phyloP scores from a whole-genome alignment of 257 asterid species.

The Dorcoceras hygrometricum region DNA sequence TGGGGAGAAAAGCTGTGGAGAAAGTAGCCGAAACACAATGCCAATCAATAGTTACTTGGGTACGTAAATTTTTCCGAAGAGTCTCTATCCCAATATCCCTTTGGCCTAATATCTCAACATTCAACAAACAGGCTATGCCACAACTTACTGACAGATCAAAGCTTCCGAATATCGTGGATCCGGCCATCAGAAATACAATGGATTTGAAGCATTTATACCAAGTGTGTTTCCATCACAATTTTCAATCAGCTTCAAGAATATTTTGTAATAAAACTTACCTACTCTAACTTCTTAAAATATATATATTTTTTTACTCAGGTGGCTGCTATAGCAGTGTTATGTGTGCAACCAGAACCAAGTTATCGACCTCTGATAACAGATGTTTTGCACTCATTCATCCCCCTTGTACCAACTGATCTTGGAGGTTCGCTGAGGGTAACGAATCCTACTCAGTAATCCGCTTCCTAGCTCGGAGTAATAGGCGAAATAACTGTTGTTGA shows the following conservation, averaged over 20 bases:
- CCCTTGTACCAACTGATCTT: conserved; percentile 86
- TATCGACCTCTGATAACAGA: conserved; percentile 91
- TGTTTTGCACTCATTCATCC: conserved; percentile 91
- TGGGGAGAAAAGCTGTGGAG: conserved; percentile 66
- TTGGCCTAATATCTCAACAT: neutral
- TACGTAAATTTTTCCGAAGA: conserved; percentile 21
- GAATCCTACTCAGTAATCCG: conserved; percentile 35
- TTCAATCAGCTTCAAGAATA: neutral
- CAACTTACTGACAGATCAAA: conserved; percentile 88
- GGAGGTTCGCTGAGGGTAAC: conserved; percentile 76
- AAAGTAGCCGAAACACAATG: conserved; percentile 44
- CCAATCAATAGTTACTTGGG: conserved; percentile 79
- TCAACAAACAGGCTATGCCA: conserved; percentile 81
- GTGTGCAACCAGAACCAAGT: conserved; percentile 96
- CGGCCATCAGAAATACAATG: conserved; percentile 70
- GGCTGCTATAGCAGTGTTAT: conserved; percentile 94
- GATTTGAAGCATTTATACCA: conserved; percentile 92
- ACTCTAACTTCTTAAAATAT: neutral
- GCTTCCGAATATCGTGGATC: conserved; percentile 84
- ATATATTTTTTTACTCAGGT: conserved; percentile 48
- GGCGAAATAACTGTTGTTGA: conserved; percentile 4
- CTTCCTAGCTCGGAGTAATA: conserved; percentile 26
- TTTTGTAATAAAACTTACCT: neutral
- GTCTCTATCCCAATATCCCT: neutral
- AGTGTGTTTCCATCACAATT: conserved; percentile 36